A percentile compares a stretch with the other conserved stretches of the same genome.
Evolutionary conservation across 257 asterid species (phyloP).

Genomic region (Solanum bukasovii): DNA sequence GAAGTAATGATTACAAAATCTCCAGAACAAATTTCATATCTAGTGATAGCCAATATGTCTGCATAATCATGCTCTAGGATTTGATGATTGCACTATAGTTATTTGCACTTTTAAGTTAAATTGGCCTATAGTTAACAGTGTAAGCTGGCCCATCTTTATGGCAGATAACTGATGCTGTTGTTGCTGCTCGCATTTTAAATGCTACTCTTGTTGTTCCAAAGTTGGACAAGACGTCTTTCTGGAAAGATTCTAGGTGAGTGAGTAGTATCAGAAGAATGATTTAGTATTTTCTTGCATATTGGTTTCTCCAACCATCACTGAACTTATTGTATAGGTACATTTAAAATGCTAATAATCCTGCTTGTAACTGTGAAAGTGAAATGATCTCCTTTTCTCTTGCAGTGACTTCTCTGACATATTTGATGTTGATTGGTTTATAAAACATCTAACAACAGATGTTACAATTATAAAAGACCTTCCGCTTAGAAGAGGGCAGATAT

Average conservation of each 20-base stretch:
- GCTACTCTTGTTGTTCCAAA: conserved; percentile 88
- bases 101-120: background rate
- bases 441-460: conserved; percentile 67
- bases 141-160: background rate
- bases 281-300: background rate
- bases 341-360: background rate
- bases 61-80: background rate
- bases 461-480: conserved; percentile 74
- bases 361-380: background rate
- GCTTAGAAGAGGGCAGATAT: conserved; percentile 51
- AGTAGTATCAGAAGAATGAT: conserved; percentile 5
- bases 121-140: background rate
- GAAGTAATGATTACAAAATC: background rate
- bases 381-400: conserved; percentile 25
- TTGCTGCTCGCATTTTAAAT: conserved; percentile 95
- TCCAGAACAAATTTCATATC: background rate
- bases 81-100: background rate
- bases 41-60: background rate
- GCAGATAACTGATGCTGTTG: conserved; percentile 96
- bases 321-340: background rate
- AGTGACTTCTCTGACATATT: conserved; percentile 93
- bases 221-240: conserved; percentile 83
- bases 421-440: conserved; percentile 71
- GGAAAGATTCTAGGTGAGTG: conserved; percentile 97
- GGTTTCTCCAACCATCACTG: background rate